These are phyloP conservation scores for Fusarium agapanthi DNA, from an alignment of 2,329 filamentous ascomycete genomes.

Conservation along the genomic window DNA sequence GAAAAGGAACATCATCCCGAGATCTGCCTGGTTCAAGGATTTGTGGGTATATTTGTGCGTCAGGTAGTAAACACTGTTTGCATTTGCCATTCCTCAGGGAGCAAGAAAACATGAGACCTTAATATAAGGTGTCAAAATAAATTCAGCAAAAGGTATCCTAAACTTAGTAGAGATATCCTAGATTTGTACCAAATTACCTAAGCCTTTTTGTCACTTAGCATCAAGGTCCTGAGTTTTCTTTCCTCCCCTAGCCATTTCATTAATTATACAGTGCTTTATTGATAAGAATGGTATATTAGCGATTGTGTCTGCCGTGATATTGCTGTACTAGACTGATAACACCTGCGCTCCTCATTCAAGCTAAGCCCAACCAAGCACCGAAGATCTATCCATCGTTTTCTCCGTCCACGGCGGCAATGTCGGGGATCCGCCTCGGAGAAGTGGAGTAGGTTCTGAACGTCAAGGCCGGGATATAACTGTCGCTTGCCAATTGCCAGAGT, in stretches of 20 bases:
- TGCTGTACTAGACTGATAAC: not conserved
- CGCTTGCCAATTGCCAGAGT: not conserved
- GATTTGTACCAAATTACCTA: too few species aligned
- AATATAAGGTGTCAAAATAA: too few species aligned
- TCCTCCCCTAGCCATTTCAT: too few species aligned
- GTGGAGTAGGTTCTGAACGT: not conserved
- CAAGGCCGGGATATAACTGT: not conserved
- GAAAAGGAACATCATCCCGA: conserved; percentile 9
- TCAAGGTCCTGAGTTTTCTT: too few species aligned
- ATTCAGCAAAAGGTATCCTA: too few species aligned
- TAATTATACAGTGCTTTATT: not conserved
- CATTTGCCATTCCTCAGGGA: too few species aligned
- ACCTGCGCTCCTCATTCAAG: not conserved
- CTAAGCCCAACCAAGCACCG: not conserved
- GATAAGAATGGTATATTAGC: not conserved
- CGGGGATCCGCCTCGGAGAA: not conserved
- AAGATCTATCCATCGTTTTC: not conserved
- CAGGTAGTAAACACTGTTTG: conserved; percentile 24
- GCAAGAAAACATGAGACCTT: too few species aligned
- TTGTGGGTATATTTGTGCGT: conserved; percentile 31
- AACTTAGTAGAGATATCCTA: too few species aligned
- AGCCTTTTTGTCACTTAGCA: too few species aligned
- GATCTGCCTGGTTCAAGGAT: conserved; percentile 19
- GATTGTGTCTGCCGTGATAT: not conserved
- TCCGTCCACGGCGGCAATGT: not conserved